Percentiles rank a stretch among this genome's conserved stretches.
These are phyloP conservation scores for Cercis canadensis DNA, from an alignment of 306 rosid genomes.

Conservation along the genomic window DNA sequence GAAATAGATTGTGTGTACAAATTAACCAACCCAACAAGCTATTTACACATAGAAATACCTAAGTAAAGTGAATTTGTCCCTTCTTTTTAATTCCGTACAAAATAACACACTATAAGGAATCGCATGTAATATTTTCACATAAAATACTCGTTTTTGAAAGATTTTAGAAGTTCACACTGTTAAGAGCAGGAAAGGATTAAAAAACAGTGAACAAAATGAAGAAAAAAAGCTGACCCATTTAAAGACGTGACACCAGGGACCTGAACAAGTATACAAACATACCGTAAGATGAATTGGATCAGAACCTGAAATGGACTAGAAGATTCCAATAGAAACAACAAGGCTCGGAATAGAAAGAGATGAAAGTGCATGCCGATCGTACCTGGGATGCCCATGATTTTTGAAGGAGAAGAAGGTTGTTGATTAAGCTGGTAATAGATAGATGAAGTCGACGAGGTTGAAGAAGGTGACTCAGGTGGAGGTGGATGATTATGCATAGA, in stretches of 20 bases:
- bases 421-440: neutral
- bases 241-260: slow-evolving; percentile 1
- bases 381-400: slow-evolving; percentile 43
- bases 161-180: slow-evolving; percentile 22
- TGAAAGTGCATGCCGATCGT: neutral
- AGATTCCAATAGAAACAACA: slow-evolving; percentile 36
- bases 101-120: slow-evolving; percentile 22
- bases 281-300: slow-evolving; percentile 35
- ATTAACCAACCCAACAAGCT: slow-evolving; percentile 26
- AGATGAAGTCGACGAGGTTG: slow-evolving; percentile 38
- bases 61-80: slow-evolving; percentile 2
- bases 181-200: neutral
- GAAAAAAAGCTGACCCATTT: slow-evolving; percentile 23
- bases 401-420: slow-evolving; percentile 13
- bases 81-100: neutral
- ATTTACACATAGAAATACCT: neutral
- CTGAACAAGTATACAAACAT: slow-evolving; percentile 23
- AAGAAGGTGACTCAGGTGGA: neutral
- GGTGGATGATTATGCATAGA: slow-evolving; percentile 32
- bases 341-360: neutral
- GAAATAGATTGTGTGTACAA: slow-evolving; percentile 5
- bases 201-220: slow-evolving; percentile 21
- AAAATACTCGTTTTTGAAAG: slow-evolving; percentile 9
- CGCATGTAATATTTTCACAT: slow-evolving; percentile 9
- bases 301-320: slow-evolving; percentile 46